These are phyloP conservation scores for Platanthera guangdongensis DNA, from an alignment of 106 monocot genomes.

Conservation along the genomic window DNA sequence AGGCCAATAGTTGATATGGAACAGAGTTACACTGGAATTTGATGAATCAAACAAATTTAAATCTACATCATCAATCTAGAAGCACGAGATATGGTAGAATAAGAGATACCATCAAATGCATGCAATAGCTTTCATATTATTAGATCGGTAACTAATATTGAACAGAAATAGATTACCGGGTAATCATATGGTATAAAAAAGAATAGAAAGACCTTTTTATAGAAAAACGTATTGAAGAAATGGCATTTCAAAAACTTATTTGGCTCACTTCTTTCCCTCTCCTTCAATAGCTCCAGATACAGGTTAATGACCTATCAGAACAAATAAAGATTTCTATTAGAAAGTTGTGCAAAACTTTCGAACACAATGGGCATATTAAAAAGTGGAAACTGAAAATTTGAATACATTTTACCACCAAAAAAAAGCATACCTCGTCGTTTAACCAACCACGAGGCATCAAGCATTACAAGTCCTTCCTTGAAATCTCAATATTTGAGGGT, in stretches of 20 bases:
- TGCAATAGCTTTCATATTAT: background rate
- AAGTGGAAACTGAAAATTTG: background rate
- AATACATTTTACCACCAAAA: background rate
- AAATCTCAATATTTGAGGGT: slow-evolving; percentile 74
- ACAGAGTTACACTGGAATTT: no score
- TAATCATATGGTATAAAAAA: background rate
- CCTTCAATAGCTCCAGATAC: slow-evolving; percentile 84
- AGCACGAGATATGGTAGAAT: no score
- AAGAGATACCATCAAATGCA: background rate
- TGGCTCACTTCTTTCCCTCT: slow-evolving; percentile 82
- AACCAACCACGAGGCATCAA: slow-evolving; percentile 67
- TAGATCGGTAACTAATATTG: background rate
- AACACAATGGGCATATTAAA: background rate
- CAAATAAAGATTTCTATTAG: background rate
- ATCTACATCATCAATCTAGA: no score
- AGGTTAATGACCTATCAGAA: slow-evolving; percentile 83
- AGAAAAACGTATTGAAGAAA: slow-evolving; percentile 97
- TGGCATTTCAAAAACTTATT: slow-evolving; percentile 73
- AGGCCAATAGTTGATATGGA: no score
- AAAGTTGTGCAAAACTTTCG: background rate
- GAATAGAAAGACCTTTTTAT: slow-evolving; percentile 55
- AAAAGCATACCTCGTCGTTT: slow-evolving; percentile 82
- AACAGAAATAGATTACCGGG: background rate
- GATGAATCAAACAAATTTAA: no score
- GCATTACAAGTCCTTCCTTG: slow-evolving; percentile 73